Conservation (phyloP, 768 basidiomycete genomes). For the Termitomyces sp. region DNA sequence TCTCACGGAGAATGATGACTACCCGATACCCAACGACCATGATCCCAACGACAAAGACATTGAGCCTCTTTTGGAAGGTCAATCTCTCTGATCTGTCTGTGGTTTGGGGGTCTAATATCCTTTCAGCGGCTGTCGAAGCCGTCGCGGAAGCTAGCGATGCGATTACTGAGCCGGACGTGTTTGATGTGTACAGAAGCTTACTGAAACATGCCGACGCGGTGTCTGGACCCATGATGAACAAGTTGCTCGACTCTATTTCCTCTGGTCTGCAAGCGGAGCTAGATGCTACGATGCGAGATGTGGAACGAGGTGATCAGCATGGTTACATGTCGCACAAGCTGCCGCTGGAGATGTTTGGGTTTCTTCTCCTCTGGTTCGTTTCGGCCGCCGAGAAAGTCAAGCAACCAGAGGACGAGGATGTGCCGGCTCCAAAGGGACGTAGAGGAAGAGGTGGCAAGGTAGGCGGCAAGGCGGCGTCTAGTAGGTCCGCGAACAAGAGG, state of each 20-base stretch:
- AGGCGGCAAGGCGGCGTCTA: conserved; percentile 23
- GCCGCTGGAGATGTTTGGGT: conserved; percentile 88
- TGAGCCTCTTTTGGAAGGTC: conserved; percentile 54
- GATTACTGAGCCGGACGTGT: conserved; percentile 60
- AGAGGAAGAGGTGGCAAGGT: conserved; percentile 59
- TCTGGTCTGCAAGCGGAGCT: conserved; percentile 72
- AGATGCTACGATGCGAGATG: conserved; percentile 63
- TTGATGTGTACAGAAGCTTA: conserved; percentile 78
- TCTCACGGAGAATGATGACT: conserved; percentile 53
- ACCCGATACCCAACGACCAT: conserved; percentile 64
- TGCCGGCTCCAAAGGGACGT: conserved; percentile 39
- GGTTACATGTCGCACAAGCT: conserved; percentile 55
- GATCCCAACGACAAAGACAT: conserved; percentile 55
- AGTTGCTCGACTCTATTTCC: conserved; percentile 80
- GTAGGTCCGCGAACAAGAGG: conserved; percentile 37
- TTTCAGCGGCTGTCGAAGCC: conserved; percentile 70
- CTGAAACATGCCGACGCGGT: conserved; percentile 69
- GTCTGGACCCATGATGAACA: conserved; percentile 64
- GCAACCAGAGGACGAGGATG: conserved; percentile 34
- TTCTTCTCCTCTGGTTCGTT: conserved; percentile 90
- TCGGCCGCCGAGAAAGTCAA: conserved; percentile 74
- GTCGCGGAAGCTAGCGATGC: conserved; percentile 73
- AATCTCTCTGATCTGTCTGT: conserved; percentile 7
- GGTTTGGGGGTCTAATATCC: background rate
- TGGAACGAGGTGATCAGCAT: conserved; percentile 64